These are phyloP conservation scores for Hyaloscypha finlandica DNA, from an alignment of 495 filamentous ascomycete species.

Conservation along the genomic window DNA sequence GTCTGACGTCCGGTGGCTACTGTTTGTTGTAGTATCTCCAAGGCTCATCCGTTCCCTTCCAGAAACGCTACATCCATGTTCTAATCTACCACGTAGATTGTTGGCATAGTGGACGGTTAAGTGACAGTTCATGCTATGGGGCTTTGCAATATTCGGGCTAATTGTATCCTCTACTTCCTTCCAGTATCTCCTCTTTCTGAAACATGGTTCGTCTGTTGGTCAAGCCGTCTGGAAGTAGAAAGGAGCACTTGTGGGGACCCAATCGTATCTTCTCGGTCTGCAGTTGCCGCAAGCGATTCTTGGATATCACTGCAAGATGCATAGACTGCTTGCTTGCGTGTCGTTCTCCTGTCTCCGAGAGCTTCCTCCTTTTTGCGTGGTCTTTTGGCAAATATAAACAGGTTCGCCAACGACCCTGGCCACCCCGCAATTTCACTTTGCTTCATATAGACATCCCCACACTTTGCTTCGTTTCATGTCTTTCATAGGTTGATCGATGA, in stretches of 20 bases:
- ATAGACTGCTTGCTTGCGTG: not conserved
- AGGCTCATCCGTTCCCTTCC: too few relatives aligned
- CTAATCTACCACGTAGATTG: too few relatives aligned
- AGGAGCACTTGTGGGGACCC: not conserved
- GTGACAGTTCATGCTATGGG: too few relatives aligned
- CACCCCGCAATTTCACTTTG: constrained; percentile 20
- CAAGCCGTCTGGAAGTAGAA: not conserved
- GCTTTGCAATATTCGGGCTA: too few relatives aligned
- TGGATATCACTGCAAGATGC: constrained; percentile 7
- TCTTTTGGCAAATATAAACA: constrained; percentile 16
- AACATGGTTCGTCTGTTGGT: not conserved
- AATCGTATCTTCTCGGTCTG: constrained; percentile 4
- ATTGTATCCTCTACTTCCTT: too few relatives aligned
- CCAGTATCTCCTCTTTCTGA: too few relatives aligned
- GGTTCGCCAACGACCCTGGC: constrained; percentile 6
- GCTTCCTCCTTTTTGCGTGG: not conserved
- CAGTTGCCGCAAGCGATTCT: not conserved
- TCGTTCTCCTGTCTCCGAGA: not conserved
- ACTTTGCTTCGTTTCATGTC: not conserved
- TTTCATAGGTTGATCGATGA: constrained; percentile 7
- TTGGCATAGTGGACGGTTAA: too few relatives aligned
- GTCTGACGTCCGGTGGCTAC: too few relatives aligned
- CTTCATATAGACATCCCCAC: constrained; percentile 12
- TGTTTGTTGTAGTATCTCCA: too few relatives aligned
- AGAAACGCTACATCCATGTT: too few relatives aligned